Evolutionary conservation across 495 filamentous ascomycete genomes (phyloP), one percentile per base, ranked within the genome.

Genomic region (Penicillium bovifimosum): DNA sequence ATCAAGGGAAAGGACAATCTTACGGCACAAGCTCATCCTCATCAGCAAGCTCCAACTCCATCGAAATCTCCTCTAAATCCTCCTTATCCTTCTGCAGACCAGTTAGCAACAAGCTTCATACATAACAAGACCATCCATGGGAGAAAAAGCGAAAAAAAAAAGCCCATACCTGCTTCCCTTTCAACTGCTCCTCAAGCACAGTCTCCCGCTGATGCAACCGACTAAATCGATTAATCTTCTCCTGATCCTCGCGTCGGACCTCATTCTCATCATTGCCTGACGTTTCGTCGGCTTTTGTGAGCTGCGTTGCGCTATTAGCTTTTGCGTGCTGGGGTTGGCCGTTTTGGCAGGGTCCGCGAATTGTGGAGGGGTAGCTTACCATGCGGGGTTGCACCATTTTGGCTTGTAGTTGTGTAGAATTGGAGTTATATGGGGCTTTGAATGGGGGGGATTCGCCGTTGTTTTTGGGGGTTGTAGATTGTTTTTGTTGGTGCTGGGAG

Each of bases 201-300:
- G 84, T 73, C 69, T 96, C 87, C 26, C 87, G 84, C 66, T 95
- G 89, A 68, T 98, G 95, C 43, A 98, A 77, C 33, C 91, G 83
- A 68, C 91, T 96, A 76, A 98, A 98, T 46, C 86, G 86, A 72
- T 97, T 98, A 79, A 98, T 98, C 70, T 91, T 95, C 71, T 98
- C 91, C 69, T 98, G 93, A 66, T 98, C 93, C 61, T 96, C 92
- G 58, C 90, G 87, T 33, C 92, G 86, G 46, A 98, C 93, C 67
- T 96, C 86, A 54, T 88, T 85, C 53, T 96, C 91, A 34, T 92
- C 86, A 40, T 80, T 76, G 27, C 83, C 73, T 33, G 56, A 35
- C 55, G 73, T 76, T 70, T 96, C 93, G 50, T 98, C 93, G 69
- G 95, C 93, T 65, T 86, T 91, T 13, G 88, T 88, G 56, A 98